Base-by-base conservation (phyloP, 345 rosid species). In the Lepidium didymum region DNA sequence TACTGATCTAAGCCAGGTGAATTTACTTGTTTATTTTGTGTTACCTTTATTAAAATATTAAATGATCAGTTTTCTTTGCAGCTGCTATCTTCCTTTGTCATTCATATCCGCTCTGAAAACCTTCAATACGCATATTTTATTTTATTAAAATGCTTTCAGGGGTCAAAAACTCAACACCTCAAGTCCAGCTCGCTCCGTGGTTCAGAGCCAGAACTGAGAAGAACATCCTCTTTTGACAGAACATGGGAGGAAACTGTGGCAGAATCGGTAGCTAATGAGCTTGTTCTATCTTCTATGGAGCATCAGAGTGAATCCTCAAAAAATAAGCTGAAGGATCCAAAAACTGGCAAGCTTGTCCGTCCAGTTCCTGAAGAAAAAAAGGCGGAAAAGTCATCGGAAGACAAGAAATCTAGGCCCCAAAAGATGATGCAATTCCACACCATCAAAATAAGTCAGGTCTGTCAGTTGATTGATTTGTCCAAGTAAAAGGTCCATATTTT, bases 191-290 rank as follows among this genome's bases (percentile, higher is more conserved):
- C 64, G 42, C 64, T 75, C 60, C 78, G 75, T 41, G 70, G 84
- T 56, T 71, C 91, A 31, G 82, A 61, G 33, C 49, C 89, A 8
- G 92, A 84, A 81, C 80, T 94, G 55, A 81, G 99, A 80, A 83
- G 99, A 75, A 87, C 99, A 29, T 89, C 97, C 25, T 94, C 99
- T 45, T 91, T 89, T 59, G 99, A 89, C 80, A 81, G 97, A 83
- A 75, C 87, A 69, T 91, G 97, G 97, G 99, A 94, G 57, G 99
- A 94, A 75, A 86, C 78, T 33, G 90, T 91, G 34, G 99, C 99
- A 56, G 99, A 94, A 76, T 81, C 97, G 74, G 86, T 94, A 69
- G 97, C 96, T 56, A 78, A 82, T 81, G 97, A 91, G 75, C 89
- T 91, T 54, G 91, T 93, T 69, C 69, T 86, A 27, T 76, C 88